Percentiles rank a stretch among this genome's conserved stretches.
phyloP scores from a whole-genome alignment of 176 grass and related monocot genomes.

The Oryza longistaminata region DNA sequence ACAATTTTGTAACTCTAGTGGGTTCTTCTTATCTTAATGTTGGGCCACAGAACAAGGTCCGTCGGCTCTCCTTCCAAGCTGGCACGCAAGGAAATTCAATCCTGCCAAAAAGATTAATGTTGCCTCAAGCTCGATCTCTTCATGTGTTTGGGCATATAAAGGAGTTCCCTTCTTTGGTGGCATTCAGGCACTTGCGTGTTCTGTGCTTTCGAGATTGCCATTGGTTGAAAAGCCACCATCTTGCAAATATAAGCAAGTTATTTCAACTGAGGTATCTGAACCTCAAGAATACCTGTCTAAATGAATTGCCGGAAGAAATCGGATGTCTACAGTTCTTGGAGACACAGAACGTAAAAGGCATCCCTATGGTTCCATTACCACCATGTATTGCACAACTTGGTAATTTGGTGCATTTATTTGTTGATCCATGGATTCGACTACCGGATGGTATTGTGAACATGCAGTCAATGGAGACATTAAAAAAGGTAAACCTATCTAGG shows the following conservation, averaged over 20 bases:
- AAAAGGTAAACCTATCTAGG: not conserved
- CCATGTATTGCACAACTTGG: not conserved
- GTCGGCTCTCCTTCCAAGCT: no score
- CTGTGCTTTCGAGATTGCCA: not conserved
- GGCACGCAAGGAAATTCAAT: no score
- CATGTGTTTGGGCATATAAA: no score
- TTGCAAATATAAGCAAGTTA: not conserved
- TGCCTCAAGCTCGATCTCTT: no score
- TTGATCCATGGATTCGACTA: not conserved
- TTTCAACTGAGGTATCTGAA: not conserved
- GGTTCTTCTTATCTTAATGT: no score
- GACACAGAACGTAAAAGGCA: not conserved
- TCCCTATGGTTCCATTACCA: no score
- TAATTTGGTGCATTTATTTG: not conserved
- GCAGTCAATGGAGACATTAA: not conserved
- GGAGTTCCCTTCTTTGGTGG: no score
- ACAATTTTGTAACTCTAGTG: no score
- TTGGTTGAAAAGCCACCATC: not conserved
- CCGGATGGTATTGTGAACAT: not conserved
- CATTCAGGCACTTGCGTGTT: not conserved
- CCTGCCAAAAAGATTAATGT: no score
- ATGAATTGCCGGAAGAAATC: not conserved
- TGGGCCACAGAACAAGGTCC: no score
- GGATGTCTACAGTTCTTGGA: not conserved
- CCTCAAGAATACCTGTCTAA: not conserved